Base-by-base conservation (phyloP, 2,329 filamentous ascomycete genomes). In the Talaromyces sp. region DNA sequence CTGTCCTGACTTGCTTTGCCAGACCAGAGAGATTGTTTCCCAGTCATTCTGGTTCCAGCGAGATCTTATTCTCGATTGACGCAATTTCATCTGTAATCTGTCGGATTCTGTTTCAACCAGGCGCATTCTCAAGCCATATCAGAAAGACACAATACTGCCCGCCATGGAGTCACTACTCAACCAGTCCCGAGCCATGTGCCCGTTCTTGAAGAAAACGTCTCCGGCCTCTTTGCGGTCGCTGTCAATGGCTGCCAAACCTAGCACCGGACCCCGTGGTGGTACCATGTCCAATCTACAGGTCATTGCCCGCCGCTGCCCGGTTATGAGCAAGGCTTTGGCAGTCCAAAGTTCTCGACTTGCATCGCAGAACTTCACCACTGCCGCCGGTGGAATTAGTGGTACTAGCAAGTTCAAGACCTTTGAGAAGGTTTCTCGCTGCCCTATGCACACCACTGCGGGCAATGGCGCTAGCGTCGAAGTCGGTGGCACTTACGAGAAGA, bases 201-300 rank as follows among this genome's bases (percentile, higher is more conserved):
- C 94, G 57, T 99, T 99, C 79, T 81, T 99, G 76, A 93, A 92
- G 81, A 90, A 92, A 78, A 93, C 94, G 36, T 93, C 92, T 37
- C 91, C 93, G 66, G 88, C 91, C 66, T 92, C 91, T 58, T 85
- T 99, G 63, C 92, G 94, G 66, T 89, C 92, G 60, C 84, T 99
- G 70, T 95, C 89, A 56, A 59, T 59, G 57, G 85, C 77, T 71
- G 84, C 77, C 70, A 82, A 80, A 66, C 83, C 85, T 73, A 81
- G 82, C 62, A 89, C 88, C 56, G 71, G 70, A 54, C 88, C 87
- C 58, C 89, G 91, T 69, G 93, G 92, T 65, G 91, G 92, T 69
- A 91, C 90, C 76, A 96, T 97, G 85, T 96, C 91, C 70, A 97
- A 96, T 78, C 83, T 99, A 69, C 94, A 97, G 80, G 85, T 94